These are phyloP conservation scores for Talaromyces proteolyticus DNA, from an alignment of 495 filamentous ascomycete species.

Conservation along the genomic window DNA sequence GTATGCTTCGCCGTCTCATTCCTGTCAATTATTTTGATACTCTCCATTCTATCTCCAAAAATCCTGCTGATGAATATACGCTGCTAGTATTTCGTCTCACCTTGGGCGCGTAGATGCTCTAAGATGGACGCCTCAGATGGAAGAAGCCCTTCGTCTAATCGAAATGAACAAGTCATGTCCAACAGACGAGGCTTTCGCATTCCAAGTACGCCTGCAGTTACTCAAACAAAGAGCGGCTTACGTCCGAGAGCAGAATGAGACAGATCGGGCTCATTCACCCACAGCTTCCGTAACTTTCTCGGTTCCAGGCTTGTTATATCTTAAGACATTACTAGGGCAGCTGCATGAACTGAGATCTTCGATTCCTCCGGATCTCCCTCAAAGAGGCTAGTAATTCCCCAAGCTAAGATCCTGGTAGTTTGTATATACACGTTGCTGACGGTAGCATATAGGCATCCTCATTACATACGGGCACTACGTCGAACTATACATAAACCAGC, in stretches of 20 bases:
- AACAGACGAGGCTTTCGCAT: conserved; percentile 16
- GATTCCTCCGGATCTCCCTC: conserved; percentile 8
- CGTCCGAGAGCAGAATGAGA: conserved; percentile 18
- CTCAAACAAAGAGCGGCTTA: conserved; percentile 18
- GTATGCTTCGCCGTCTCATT: conserved; percentile 9
- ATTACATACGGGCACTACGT: conserved; percentile 25
- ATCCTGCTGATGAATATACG: conserved; percentile 5
- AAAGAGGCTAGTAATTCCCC: conserved; percentile 13
- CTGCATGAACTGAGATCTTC: conserved; percentile 15
- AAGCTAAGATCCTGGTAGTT: not conserved
- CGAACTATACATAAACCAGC: conserved; percentile 30
- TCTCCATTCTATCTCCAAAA: not conserved
- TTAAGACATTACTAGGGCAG: conserved; percentile 18
- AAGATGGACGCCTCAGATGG: conserved; percentile 24
- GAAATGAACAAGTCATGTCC: conserved; percentile 11
- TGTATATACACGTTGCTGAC: not conserved
- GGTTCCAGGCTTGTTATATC: conserved; percentile 17
- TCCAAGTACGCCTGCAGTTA: conserved; percentile 21
- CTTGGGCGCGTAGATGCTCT: conserved; percentile 19
- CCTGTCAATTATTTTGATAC: not conserved
- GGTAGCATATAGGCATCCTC: conserved; percentile 16
- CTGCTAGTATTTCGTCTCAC: conserved; percentile 21
- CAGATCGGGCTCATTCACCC: conserved; percentile 8
- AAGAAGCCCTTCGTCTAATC: conserved; percentile 18
- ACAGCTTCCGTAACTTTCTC: conserved; percentile 6